Evolutionary conservation across 495 filamentous ascomycete genomes (phyloP), one percentile per base, ranked within the genome.

Genomic region (Evernia prunastri): DNA sequence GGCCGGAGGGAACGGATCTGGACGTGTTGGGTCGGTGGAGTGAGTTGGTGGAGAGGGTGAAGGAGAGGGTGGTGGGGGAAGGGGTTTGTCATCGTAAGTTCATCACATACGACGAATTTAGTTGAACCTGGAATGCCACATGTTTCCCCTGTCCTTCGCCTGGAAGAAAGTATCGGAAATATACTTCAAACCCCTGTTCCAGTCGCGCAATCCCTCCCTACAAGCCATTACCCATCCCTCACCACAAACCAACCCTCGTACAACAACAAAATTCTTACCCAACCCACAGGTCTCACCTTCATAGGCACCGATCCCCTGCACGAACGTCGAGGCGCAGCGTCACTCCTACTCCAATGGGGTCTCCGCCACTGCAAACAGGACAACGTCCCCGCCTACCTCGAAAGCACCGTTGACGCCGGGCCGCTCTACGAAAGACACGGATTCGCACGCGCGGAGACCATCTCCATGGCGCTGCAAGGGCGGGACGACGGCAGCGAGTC

Each of bases 21-120:
- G 72, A 72, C 40, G 74, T 69, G 58, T 60, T 79, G 20, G 72
- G 75, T 11, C 58, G 59, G 23, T 79, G 78, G 61, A 68, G 64
- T 20, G 60, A 58, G 54, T 66, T 71, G 43, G 75, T 75, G 11
- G 69, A 70, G 47, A 72, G 63, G 51, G 76, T 70, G 2, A 73
- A 70, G 68, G 42, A 62, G 43, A 72, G 66, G 56, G 67, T 66
- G 12, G 10, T 68, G 27, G 49, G 31, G 25, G 27, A 56, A 18
- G 7, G 8, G 35, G 18, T 6, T 11, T 67, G 25, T 40, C 61
- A 51, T 29, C 36, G 66, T 67, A 58, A 47, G 66, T 53, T 39
- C 12, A 17, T 11, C 1, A n/a, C 1, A 20, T 54, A 15, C 10
- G 11, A n/a, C n/a, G n/a, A n/a, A n/a, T n/a, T n/a, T n/a, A n/a